Evolutionary conservation across 345 rosid genomes (phyloP).

Genomic region (Syzygium oleosum): DNA sequence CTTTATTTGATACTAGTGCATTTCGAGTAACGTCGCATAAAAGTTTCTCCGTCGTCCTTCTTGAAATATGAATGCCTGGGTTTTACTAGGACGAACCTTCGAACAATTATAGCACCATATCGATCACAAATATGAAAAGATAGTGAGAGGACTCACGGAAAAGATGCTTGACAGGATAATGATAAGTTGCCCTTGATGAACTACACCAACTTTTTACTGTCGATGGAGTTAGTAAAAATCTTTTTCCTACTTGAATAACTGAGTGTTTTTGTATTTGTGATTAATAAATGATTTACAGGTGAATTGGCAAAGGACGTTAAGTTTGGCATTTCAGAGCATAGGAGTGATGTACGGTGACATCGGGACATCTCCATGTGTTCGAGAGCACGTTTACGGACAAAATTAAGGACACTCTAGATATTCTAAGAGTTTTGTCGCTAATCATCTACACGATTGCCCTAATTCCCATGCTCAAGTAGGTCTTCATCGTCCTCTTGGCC

Average conservation of each 20-base stretch:
- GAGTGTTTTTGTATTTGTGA: neutral
- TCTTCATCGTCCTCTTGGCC: conserved; percentile 59
- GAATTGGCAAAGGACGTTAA: conserved; percentile 45
- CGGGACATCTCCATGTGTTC: conserved; percentile 65
- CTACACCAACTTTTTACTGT: neutral
- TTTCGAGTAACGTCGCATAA: neutral
- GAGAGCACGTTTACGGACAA: conserved; percentile 47
- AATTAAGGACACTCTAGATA: conserved; percentile 29
- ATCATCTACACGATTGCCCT: conserved; percentile 56
- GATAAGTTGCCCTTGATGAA: too few relatives aligned
- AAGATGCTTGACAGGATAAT: too few relatives aligned
- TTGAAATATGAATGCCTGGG: neutral
- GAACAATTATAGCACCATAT: neutral
- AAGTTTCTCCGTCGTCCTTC: neutral
- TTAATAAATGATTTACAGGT: neutral
- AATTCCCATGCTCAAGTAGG: conserved; percentile 52
- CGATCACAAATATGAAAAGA: neutral
- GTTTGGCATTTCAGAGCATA: conserved; percentile 62
- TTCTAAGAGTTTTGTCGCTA: conserved; percentile 57
- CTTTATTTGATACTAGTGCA: neutral
- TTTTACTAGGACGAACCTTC: neutral
- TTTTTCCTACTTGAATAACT: neutral
- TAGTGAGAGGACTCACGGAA: neutral
- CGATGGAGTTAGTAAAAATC: neutral
- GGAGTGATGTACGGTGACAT: conserved; percentile 76